Evolutionary conservation across 1,139 yeast species (phyloP), one percentile per base, ranked within the genome.

Genomic region (Blastobotrys ciferrii): DNA sequence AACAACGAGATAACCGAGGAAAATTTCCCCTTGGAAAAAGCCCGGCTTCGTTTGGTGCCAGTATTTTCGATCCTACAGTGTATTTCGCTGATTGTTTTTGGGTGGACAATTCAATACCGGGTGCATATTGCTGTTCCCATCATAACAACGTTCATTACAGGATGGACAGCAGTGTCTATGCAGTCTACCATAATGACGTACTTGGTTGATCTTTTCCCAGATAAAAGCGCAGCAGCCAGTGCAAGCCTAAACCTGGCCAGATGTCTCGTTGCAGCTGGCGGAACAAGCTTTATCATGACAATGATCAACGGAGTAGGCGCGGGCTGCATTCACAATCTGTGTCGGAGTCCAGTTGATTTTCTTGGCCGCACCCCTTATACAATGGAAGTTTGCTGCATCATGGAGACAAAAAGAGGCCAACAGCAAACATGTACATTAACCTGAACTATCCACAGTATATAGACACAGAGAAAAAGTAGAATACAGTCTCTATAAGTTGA

Each of bases 131-230:
- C 81, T 0, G 76, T 77, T 0, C 76, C 84, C 1, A 61, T 84
- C 6, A 70, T 84, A 1, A 70, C 75, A 45, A 68, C 80, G n/a
- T 81, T 77, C 38, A 46, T 62, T 20, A 35, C 77, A 0, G 73
- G 84, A 14, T 64, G 75, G 87, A 15, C 66, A 71, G 52, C 76
- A 77, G 15, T 70, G 76, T 17, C 42, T 2, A 73, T 77, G 61
- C 43, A 41, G 38, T 75, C 74, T 51, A 73, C 75, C 40, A 57
- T 80, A 45, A 72, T 47, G 70, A 78, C 2, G 68, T 76, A 2
- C 78, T 84, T 1, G 60, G 80, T 82, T 11, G 87, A 82, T 55
- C 56, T 81, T 46, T 77, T 73, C 49, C 87, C 86, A 0, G 63
- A 67, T 2, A 73, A 72, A 41, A 69, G 82, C 0, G 81, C 85